Evolutionary conservation across 805 yeast genomes (phyloP).

Genomic region (Priceomyces medius): DNA sequence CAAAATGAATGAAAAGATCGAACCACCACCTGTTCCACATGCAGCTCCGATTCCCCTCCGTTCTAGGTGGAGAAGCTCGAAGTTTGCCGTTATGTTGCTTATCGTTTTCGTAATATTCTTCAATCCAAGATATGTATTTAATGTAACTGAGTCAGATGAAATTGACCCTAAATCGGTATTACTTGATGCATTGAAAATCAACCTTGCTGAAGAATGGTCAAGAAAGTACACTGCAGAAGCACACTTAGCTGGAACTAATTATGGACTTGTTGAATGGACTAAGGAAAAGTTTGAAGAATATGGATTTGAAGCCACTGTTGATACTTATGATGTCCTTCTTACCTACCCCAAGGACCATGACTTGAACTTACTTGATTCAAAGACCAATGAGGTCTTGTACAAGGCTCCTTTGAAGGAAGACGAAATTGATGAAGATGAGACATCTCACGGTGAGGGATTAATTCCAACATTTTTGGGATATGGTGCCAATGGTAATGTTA

Average conservation of each 20-base stretch:
- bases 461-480: slow-evolving; percentile 61
- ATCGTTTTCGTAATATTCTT: no score
- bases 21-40: not conserved
- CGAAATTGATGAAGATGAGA: slow-evolving; percentile 37
- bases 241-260: slow-evolving; percentile 48
- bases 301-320: slow-evolving; percentile 51
- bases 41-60: not conserved
- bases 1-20: not conserved
- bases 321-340: slow-evolving; percentile 57
- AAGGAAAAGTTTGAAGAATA: slow-evolving; percentile 46
- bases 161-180: slow-evolving; percentile 6
- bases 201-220: slow-evolving; percentile 45
- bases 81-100: no score
- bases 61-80: no score
- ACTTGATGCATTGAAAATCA: slow-evolving; percentile 31
- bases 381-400: slow-evolving; percentile 37
- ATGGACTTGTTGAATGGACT: slow-evolving; percentile 49
- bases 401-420: slow-evolving; percentile 55
- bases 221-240: slow-evolving; percentile 39
- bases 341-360: slow-evolving; percentile 50
- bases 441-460: slow-evolving; percentile 35
- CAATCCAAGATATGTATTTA: no score
- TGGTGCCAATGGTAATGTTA: slow-evolving; percentile 61
- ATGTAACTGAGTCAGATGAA: no score
- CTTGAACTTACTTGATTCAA: slow-evolving; percentile 32